Conservation (phyloP, 2,329 filamentous ascomycete species). For the Botrytis tulipae region DNA sequence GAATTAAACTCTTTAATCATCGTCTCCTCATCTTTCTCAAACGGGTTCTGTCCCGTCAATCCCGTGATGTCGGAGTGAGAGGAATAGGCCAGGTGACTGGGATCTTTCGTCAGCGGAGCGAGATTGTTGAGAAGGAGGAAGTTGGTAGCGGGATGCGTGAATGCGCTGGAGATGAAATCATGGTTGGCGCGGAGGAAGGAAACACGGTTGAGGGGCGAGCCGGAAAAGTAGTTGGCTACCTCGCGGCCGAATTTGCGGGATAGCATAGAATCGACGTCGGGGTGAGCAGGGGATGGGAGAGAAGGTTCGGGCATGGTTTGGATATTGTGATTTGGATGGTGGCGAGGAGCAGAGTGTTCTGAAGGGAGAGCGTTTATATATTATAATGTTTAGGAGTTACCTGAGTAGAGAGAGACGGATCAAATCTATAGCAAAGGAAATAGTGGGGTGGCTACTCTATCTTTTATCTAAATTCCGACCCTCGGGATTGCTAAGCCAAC, state of each 20-base stretch:
- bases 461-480: conserved; percentile 4
- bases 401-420: neutral
- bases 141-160: conserved; percentile 60
- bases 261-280: conserved; percentile 54
- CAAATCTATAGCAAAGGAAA: neutral
- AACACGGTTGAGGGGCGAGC: conserved; percentile 73
- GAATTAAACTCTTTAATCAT: conserved; percentile 74
- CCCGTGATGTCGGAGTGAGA: conserved; percentile 65
- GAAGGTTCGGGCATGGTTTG: conserved; percentile 36
- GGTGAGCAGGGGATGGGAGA: conserved; percentile 37
- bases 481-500: conserved; percentile 15
- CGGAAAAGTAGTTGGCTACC: conserved; percentile 80
- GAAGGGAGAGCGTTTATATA: neutral
- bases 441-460: conserved; percentile 10
- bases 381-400: neutral
- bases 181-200: conserved; percentile 73
- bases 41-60: conserved; percentile 71
- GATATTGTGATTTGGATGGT: neutral
- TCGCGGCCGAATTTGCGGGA: conserved; percentile 76
- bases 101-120: conserved; percentile 63
- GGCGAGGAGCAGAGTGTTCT: neutral
- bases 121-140: conserved; percentile 82
- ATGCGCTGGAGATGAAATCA: conserved; percentile 66
- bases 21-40: conserved; percentile 69
- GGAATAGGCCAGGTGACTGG: conserved; percentile 64